Evolutionary conservation across 2,329 filamentous ascomycete genomes (phyloP), one percentile per base, ranked within the genome.

Genomic region (Hypoxylon sp.): DNA sequence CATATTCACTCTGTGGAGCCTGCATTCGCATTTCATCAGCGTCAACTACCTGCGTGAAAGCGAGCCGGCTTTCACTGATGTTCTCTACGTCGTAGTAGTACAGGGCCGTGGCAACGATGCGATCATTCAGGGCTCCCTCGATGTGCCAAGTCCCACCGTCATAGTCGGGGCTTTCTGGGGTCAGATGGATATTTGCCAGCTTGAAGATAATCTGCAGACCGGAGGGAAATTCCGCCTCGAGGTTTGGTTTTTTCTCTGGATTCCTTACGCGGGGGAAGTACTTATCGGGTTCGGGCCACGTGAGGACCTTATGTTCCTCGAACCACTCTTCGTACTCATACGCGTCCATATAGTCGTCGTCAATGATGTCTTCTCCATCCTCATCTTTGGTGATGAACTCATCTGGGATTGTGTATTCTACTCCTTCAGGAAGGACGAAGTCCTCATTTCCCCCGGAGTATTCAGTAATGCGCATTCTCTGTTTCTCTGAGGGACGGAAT

Each of bases 11-110:
- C 68, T 83, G 78, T 68, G 79, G 57, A 59, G 68, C 71, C 0
- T 73, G 46, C 37, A 64, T 44, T 1, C 22, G 24, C 2, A 81
- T 52, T 0, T 79, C 71, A 48, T 81, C 73, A n/a, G 52, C 26
- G 29, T 82, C 73, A 13, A 81, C 74, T 0, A 73, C 65, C 14
- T 84, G 85, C 8, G 80, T 84, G 74, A 91, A 89, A 3, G 79
- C 78, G 4, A 91, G 81, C 3, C 72, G 74, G 51, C 81, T 83
- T 1, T 85, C 81, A 0, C 85, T 85, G 55, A 91, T 85, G 75
- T 92, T 92, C 0, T 88, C 83, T 50, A 76, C 80, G 66, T 90
- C 86, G 71, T 88, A 88, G 76, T 90, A 89, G 77, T 89, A 90
- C 17, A 92, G 79, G 0, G 89, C 86, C 0, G 88, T 89, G 0